Base-by-base conservation (phyloP, 495 filamentous ascomycete species). In the Poronia punctata region DNA sequence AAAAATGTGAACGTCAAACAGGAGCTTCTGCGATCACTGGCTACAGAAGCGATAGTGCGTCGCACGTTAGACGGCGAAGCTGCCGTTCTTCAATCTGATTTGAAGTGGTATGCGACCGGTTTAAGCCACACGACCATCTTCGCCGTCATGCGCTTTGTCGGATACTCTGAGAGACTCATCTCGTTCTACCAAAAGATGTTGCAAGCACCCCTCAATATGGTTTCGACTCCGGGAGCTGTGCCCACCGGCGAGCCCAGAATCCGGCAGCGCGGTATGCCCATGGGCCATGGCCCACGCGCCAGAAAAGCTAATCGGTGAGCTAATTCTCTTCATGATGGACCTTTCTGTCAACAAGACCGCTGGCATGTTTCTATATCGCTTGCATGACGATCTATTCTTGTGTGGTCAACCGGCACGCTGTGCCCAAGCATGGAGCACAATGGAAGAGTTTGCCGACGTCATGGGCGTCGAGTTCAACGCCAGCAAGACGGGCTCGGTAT, bases 331-430 rank as follows among this genome's bases (percentile, higher is more conserved):
- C 54, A 75, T 74, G 48, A 71, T 84, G 69, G 82, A 86, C 37
- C 75, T 76, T 35, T 68, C 74, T 3, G 70, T 86, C 30, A 84
- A 84, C 34, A 72, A 79, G 38, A 51, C 60, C 29, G 72, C 80
- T 0, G 60, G 74, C 3, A 62, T 68, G 16, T 65, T 75, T 21
- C 61, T 84, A 3, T 83, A 83, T 43, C 76, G 81, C 0, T 56
- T 83, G 14, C 76, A 83, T 44, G 80, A 84, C 49, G 82, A 86
- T 50, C 70, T 86, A 38, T 84, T 80, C 79, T 71, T 84, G 40
- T 79, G 78, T 63, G 72, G 76, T n/a, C 57, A 75, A 15, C 70
- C 75, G 16, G 43, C 62, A 6, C 64, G 57, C n/a, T 76, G 74
- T 37, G 67, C 62, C 19, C 61, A 64, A 32, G 81, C 78, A 4